phyloP scores from a whole-genome alignment of 805 yeast genomes.

The Suhomyces canberraensis region DNA sequence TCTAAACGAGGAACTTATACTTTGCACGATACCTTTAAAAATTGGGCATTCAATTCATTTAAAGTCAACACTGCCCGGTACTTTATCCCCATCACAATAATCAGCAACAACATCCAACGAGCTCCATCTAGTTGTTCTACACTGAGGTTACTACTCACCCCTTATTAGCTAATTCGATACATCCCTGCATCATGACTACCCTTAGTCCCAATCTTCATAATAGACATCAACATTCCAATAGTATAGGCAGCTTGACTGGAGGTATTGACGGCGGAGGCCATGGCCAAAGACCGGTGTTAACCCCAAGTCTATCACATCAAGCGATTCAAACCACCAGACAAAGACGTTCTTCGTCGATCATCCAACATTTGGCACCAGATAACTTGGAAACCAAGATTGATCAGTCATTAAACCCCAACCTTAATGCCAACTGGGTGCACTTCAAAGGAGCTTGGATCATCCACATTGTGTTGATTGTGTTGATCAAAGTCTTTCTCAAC shows the following conservation, averaged over 20 bases:
- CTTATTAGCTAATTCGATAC: too few species aligned
- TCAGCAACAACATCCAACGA: too few species aligned
- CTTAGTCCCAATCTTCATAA: slow-evolving; percentile 1
- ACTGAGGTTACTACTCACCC: too few species aligned
- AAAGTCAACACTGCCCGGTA: too few species aligned
- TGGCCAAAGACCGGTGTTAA: background rate
- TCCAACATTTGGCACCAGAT: slow-evolving; percentile 92
- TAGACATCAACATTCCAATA: slow-evolving; percentile 10
- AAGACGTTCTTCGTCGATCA: slow-evolving; percentile 81
- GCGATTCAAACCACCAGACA: slow-evolving; percentile 28
- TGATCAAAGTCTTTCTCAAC: slow-evolving; percentile 74
- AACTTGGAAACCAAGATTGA: slow-evolving; percentile 88
- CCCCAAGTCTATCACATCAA: slow-evolving; percentile 25
- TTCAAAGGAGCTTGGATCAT: slow-evolving; percentile 95
- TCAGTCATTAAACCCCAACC: slow-evolving; percentile 81
- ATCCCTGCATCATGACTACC: slow-evolving; percentile 4
- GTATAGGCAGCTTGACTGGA: slow-evolving; percentile 12
- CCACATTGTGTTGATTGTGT: slow-evolving; percentile 76
- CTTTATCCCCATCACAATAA: too few species aligned
- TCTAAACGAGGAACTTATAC: too few species aligned
- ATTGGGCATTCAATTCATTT: too few species aligned
- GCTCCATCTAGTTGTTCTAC: too few species aligned
- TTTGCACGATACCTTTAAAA: too few species aligned
- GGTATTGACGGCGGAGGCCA: slow-evolving; percentile 3
- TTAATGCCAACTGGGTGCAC: slow-evolving; percentile 96